phyloP scores from a whole-genome alignment of 1,284 basidiomycete genomes.

The Ganoderma boninense region DNA sequence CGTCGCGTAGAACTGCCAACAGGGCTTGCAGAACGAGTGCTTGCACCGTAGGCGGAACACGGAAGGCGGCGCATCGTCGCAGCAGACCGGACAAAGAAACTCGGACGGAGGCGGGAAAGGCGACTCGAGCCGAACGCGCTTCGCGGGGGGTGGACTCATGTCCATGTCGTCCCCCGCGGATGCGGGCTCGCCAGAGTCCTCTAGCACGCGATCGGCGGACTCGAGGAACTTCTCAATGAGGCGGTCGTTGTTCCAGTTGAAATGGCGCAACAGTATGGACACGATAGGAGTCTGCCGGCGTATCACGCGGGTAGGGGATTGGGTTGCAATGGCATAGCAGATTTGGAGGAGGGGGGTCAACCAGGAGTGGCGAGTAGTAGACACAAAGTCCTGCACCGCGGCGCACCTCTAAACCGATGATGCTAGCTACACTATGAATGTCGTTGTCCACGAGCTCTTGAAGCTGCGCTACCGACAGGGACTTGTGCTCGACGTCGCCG shows the following conservation, averaged over 20 bases:
- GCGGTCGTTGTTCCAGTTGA: slow-evolving; percentile 72
- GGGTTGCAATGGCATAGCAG: background rate
- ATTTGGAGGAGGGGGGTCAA: slow-evolving; percentile 16
- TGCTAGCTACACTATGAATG: slow-evolving; percentile 54
- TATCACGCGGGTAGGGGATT: background rate
- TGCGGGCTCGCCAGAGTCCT: slow-evolving; percentile 43
- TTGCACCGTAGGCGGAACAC: slow-evolving; percentile 56
- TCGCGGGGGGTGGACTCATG: slow-evolving; percentile 33
- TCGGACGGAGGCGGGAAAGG: slow-evolving; percentile 33
- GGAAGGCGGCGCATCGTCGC: slow-evolving; percentile 47
- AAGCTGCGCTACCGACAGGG: slow-evolving; percentile 50
- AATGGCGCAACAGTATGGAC: slow-evolving; percentile 67
- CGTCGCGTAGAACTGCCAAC: slow-evolving; percentile 66
- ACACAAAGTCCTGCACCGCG: slow-evolving; percentile 34
- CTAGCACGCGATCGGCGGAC: slow-evolving; percentile 52
- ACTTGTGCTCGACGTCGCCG: slow-evolving; percentile 41
- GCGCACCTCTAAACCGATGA: slow-evolving; percentile 57
- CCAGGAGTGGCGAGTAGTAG: slow-evolving; percentile 14
- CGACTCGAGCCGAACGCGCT: slow-evolving; percentile 40
- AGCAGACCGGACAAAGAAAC: slow-evolving; percentile 64
- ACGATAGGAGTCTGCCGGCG: slow-evolving; percentile 53
- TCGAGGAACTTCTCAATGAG: slow-evolving; percentile 65
- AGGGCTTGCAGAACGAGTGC: slow-evolving; percentile 64
- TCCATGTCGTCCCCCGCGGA: slow-evolving; percentile 20
- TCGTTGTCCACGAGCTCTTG: slow-evolving; percentile 54